phyloP scores from a whole-genome alignment of 192 early-diverging fungal species.

The Rhizoclosmatium sp. region DNA sequence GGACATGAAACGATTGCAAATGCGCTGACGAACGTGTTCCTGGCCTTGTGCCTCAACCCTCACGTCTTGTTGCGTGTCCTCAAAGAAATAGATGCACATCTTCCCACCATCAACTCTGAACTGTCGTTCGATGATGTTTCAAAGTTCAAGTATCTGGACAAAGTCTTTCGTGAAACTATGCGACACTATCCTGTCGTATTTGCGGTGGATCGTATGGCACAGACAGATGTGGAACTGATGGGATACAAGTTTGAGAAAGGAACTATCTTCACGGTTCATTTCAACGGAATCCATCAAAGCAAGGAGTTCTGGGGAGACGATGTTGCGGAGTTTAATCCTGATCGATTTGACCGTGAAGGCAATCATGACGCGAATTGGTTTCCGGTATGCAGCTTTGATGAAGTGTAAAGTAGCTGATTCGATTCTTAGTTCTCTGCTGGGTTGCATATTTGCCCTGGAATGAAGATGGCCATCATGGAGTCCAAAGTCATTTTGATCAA shows the following conservation, averaged over 20 bases:
- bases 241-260: slow-evolving; percentile 6
- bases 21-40: slow-evolving; percentile 51
- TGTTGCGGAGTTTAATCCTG: slow-evolving; percentile 3
- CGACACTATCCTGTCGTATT: slow-evolving; percentile 9
- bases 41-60: slow-evolving; percentile 48
- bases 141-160: slow-evolving; percentile 17
- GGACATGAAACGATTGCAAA: slow-evolving; percentile 63
- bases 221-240: neutral
- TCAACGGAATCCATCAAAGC: slow-evolving; percentile 23
- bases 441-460: slow-evolving; percentile 8
- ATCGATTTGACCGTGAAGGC: slow-evolving; percentile 1
- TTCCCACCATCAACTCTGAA: neutral
- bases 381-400: neutral
- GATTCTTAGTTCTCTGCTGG: neutral
- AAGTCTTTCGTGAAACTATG: slow-evolving; percentile 15
- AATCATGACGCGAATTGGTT: neutral
- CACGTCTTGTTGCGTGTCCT: neutral
- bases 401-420: neutral
- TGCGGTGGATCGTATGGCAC: neutral
- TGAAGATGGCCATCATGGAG: slow-evolving; percentile 29
- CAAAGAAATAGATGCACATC: neutral
- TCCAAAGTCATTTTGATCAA: slow-evolving; percentile 15
- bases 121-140: neutral
- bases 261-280: neutral
- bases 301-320: slow-evolving; percentile 1